Evolutionary conservation across 2,329 filamentous ascomycete species (phyloP), one percentile per base, ranked within the genome.

Genomic region (Hypoxylon sp.): DNA sequence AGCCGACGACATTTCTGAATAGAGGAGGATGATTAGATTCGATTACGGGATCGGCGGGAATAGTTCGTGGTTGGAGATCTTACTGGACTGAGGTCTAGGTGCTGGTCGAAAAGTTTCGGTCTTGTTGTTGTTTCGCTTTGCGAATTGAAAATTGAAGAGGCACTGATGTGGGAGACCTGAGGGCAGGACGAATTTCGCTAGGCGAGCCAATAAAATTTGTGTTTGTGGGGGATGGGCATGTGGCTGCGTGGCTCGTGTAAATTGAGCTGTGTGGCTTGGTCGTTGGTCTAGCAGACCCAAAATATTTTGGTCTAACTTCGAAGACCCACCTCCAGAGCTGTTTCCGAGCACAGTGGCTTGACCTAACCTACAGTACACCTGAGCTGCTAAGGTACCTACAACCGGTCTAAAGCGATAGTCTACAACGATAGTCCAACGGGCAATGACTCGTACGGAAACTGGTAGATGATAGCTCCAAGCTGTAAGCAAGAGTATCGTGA

Each of bases 1-100:
- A 81, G 85, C 88, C 65, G 85, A 83, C 82, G 90, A 91, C 89
- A 92, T 92, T 82, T 87, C 65, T 62, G 57, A 61, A 62, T 55
- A 68, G 44, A 39, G 19, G 8, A 37, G 9, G 19, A 22, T 64
- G 55, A 26, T 68, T 67, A 64, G 63, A 66, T 67, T 46, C 62
- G 59, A 61, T 17, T 53, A 57, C 55, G 33, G 9, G 26, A 31
- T 59, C 31, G 42, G 22, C 50, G 55, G 46, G 10, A 29, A 51
- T 35, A 47, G 57, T 63, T 53, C n/a, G 55, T n/a, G 13, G n/a
- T 54, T 54, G 57, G 50, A 35, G 26, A 59, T 51, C 74, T 77
- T 77, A 75, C 74, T 72, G 67, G 57, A 61, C 72, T 70, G 67
- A 62, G 71, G 72, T 75, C 70, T 70, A 61, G 69, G 61, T 71